Percentiles rank a stretch among this genome's conserved stretches.
phyloP scores from a whole-genome alignment of 2,329 filamentous ascomycete genomes.

The Cercospora nicotianae region DNA sequence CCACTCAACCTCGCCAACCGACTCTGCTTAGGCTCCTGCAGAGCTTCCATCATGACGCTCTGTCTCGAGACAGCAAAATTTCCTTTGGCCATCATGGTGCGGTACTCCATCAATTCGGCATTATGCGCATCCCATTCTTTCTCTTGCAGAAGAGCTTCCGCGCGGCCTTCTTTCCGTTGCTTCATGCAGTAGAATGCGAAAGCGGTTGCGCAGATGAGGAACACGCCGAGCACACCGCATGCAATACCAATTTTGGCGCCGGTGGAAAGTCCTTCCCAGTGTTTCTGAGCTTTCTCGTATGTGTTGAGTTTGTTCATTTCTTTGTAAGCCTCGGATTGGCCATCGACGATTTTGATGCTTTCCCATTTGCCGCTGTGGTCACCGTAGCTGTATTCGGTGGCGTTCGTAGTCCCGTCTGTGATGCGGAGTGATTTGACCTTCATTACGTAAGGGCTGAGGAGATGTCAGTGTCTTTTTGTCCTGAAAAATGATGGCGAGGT shows the following conservation, averaged over 20 bases:
- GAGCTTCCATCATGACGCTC: conserved; percentile 22
- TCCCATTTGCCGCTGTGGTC: conserved; percentile 42
- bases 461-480: background rate
- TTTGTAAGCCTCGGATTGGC: conserved; percentile 35
- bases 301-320: conserved; percentile 44
- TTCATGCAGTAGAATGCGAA: conserved; percentile 50
- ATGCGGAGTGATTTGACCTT: conserved; percentile 39
- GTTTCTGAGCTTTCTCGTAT: conserved; percentile 44
- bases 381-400: conserved; percentile 43
- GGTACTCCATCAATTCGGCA: conserved; percentile 38
- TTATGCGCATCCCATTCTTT: conserved; percentile 47
- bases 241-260: conserved; percentile 53
- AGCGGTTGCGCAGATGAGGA: conserved; percentile 38
- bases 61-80: conserved; percentile 29
- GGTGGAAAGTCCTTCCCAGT: conserved; percentile 46
- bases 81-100: conserved; percentile 34
- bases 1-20: conserved; percentile 17
- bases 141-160: conserved; percentile 51
- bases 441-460: conserved; percentile 39
- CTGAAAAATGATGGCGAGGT: background rate
- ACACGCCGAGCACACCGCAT: conserved; percentile 46
- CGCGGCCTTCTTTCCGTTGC: conserved; percentile 52
- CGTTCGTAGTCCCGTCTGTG: conserved; percentile 38
- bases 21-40: conserved; percentile 14
- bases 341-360: conserved; percentile 48